Evolutionary conservation across 257 asterid species (phyloP).

Genomic region (Jasminum sambac): DNA sequence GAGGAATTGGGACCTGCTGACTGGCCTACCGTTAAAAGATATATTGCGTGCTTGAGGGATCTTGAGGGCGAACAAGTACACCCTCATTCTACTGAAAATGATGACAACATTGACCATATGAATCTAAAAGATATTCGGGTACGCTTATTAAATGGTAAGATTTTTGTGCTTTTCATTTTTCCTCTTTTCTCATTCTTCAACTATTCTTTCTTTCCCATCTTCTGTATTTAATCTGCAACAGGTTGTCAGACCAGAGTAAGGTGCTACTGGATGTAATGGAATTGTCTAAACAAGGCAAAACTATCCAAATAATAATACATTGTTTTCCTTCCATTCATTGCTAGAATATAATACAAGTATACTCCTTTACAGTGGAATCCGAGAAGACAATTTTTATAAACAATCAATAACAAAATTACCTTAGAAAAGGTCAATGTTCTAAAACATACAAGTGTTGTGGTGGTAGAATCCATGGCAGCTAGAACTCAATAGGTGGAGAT

Average conservation of each 20-base stretch:
- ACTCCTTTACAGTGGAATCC: too few species aligned
- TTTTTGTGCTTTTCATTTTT: constrained; percentile 12
- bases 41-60: constrained; percentile 68
- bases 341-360: neutral
- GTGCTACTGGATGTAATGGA: constrained; percentile 10
- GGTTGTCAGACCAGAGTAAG: neutral
- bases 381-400: too few species aligned
- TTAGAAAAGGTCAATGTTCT: too few species aligned
- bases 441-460: too few species aligned
- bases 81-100: constrained; percentile 64
- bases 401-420: too few species aligned
- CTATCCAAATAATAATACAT: neutral
- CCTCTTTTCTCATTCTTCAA: constrained; percentile 21
- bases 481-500: too few species aligned
- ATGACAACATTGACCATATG: constrained; percentile 48
- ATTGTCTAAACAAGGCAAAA: neutral
- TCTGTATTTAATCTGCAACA: neutral
- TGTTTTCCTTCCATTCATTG: neutral
- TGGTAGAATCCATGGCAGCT: too few species aligned
- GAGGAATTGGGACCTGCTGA: constrained; percentile 97
- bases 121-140: constrained; percentile 74
- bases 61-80: constrained; percentile 62
- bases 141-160: constrained; percentile 83
- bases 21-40: constrained; percentile 81
- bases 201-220: neutral